These are phyloP conservation scores for Apiospora rasikravindrae DNA, from an alignment of 2,329 filamentous ascomycete genomes.

Conservation along the genomic window DNA sequence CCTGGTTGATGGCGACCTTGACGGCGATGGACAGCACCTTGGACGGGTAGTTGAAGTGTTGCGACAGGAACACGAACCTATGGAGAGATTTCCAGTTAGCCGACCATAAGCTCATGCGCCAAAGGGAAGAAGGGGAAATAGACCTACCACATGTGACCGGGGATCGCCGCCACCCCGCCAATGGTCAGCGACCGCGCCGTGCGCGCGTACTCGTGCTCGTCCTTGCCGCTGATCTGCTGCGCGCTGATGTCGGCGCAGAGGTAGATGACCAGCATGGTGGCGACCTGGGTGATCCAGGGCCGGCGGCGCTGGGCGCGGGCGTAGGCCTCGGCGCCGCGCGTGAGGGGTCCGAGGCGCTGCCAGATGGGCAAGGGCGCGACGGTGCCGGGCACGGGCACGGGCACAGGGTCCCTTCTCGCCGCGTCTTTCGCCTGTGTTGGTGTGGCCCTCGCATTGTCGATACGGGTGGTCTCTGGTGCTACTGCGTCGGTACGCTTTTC, in stretches of 20 bases:
- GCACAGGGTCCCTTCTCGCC: background rate
- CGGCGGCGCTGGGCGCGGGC: constrained; percentile 71
- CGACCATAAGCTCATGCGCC: constrained; percentile 4
- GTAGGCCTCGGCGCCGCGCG: constrained; percentile 63
- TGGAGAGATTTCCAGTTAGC: background rate
- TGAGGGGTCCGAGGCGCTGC: constrained; percentile 65
- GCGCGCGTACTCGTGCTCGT: constrained; percentile 68
- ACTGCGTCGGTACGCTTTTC: background rate
- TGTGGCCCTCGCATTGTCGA: background rate
- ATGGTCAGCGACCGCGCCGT: constrained; percentile 77
- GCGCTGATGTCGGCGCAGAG: constrained; percentile 78
- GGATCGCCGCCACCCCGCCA: constrained; percentile 74
- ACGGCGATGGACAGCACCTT: constrained; percentile 71
- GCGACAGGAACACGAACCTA: constrained; percentile 80
- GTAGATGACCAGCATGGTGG: constrained; percentile 78
- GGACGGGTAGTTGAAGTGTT: constrained; percentile 83
- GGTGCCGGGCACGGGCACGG: constrained; percentile 46
- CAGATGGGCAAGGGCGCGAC: constrained; percentile 52
- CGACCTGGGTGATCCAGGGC: constrained; percentile 81
- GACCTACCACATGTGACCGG: constrained; percentile 79
- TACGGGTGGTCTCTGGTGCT: background rate
- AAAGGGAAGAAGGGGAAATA: background rate
- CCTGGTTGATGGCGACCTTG: constrained; percentile 83
- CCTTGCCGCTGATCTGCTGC: constrained; percentile 67
- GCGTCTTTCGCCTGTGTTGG: background rate